Evolutionary conservation across 2,329 filamentous ascomycete species (phyloP), one percentile per base, ranked within the genome.

Genomic region (Dactylellina cionopaga): DNA sequence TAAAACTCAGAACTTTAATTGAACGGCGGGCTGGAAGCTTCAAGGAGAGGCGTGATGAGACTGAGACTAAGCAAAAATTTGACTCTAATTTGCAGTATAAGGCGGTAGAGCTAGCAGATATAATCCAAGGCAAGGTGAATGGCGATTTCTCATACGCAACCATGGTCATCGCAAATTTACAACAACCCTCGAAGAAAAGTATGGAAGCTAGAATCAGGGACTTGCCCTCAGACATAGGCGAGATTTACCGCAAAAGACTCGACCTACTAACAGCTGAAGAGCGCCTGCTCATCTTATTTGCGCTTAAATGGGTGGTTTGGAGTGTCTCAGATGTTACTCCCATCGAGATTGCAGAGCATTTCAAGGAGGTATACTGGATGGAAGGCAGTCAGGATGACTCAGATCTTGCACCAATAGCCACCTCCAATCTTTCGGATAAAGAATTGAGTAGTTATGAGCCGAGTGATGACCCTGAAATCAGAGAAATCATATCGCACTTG

Each of bases 291-390:
- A 43, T 65, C 27, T 25, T 65, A 31, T 65, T 65, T 49, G 49
- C 60, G 6, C 49, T 65, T 13, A 46, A 33, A 15, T 65, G 60
- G 49, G 41, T 65, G 9, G 60, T 44, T 9, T 65, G 60, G 60
- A 31, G 27, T 22, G 47, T 55, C 27, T 55, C 49, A 2, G 51
- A 65, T 49, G 24, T 65, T 22, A 65, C 19, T 13, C 25, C 51
- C 10, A 19, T 65, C 19, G 60, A 65, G 17, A 65, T 65, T 24
- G 60, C 60, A 10, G 60, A 65, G 19, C 60, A 65, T 39, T 65
- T 47, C 41, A 55, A 22, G 19, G 60, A 65, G 22, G 15, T 46
- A 19, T 65, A 65, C 19, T 25, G 29, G 35, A 29, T 13, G 15
- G 19, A 43, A 7, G 19, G 6, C 2, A 25, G 6, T 17, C 11